Base-by-base conservation (phyloP, 805 yeast species). In the Ogataea trehalophila region DNA sequence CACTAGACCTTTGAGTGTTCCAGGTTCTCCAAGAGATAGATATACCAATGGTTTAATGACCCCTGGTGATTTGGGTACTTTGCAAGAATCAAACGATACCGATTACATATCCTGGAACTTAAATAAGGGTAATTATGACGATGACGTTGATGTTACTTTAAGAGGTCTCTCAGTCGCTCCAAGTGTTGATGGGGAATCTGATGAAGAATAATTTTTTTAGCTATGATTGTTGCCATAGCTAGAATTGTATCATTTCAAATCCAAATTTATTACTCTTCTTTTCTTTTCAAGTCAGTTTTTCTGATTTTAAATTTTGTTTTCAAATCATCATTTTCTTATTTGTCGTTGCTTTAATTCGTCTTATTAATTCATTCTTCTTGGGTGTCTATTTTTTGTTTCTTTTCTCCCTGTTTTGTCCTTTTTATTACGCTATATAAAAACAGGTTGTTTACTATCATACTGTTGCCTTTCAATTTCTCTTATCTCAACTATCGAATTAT, bases 11-110 rank as follows among this genome's bases (percentile, higher is more conserved):
- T 73, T 92, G 54, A 85, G 95, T 51, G 97, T 88, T n/a, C 98
- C 98, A 1, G 98, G 97, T 2, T 91, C 97, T 6, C 98, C 99
- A 51, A 75, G 91, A 48, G 88, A 81, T 52, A 74, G 75, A 59
- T 74, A 79, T 54, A 68, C 82, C 1, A 58, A 57, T 39, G 66
- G 64, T 16, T 72, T 83, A 57, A 92, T 90, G 96, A 92, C 99
- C 2, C 99, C 99, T 0, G 99, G 99, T 37, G 99, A 92, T 65
- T 76, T 92, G 53, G 99, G 98, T n/a, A 84, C 96, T 4, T 74
- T 94, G 59, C 97, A 91, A 65, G 99, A 92, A 64, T 87, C 88
- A 36, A 80, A 80, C 48, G 87, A 87, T 59, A 89, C 87, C 36
- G 97, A 92, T 63, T 92, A 88, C 60, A 76, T 84, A 59, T 71